Conservation (phyloP, 2,329 filamentous ascomycete species). For the Aquanectria penicillioides region DNA sequence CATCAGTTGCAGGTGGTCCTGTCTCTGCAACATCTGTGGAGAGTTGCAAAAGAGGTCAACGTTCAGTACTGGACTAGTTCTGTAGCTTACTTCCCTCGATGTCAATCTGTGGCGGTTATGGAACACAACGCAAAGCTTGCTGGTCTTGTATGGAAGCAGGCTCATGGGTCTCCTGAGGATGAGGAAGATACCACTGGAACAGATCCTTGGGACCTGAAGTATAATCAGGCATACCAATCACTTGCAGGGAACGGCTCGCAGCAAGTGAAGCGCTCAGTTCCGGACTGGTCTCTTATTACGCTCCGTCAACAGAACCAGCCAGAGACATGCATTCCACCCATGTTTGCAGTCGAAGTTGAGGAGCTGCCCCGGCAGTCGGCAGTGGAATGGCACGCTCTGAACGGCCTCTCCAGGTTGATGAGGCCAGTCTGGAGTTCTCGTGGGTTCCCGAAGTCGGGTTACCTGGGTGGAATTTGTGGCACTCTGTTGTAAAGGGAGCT, state of each 20-base stretch:
- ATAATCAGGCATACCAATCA: conserved; percentile 61
- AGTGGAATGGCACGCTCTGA: conserved; percentile 85
- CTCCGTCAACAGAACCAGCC: conserved; percentile 49
- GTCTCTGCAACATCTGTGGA: conserved; percentile 88
- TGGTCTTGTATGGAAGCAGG: conserved; percentile 58
- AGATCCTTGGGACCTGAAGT: conserved; percentile 76
- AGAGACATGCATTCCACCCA: conserved; percentile 63
- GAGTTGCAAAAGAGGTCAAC: conserved; percentile 77
- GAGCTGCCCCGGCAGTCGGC: conserved; percentile 77
- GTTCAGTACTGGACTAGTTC: conserved; percentile 80
- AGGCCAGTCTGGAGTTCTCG: conserved; percentile 41
- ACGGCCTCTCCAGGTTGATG: conserved; percentile 60
- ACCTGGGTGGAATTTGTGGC: conserved; percentile 44
- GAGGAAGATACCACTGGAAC: conserved; percentile 63
- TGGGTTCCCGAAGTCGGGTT: conserved; percentile 25
- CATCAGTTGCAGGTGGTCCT: conserved; percentile 72
- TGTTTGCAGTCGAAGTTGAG: conserved; percentile 80
- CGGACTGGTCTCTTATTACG: conserved; percentile 61
- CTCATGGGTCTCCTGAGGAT: conserved; percentile 52
- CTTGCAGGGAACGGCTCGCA: conserved; percentile 46
- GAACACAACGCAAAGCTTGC: conserved; percentile 53
- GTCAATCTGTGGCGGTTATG: conserved; percentile 41
- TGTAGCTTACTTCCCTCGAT: conserved; percentile 75
- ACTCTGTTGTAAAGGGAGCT: conserved; percentile 37
- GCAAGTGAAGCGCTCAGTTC: conserved; percentile 47